These are phyloP conservation scores for Plectosphaerella sp. DNA, from an alignment of 2,329 filamentous ascomycete genomes.

Conservation along the genomic window DNA sequence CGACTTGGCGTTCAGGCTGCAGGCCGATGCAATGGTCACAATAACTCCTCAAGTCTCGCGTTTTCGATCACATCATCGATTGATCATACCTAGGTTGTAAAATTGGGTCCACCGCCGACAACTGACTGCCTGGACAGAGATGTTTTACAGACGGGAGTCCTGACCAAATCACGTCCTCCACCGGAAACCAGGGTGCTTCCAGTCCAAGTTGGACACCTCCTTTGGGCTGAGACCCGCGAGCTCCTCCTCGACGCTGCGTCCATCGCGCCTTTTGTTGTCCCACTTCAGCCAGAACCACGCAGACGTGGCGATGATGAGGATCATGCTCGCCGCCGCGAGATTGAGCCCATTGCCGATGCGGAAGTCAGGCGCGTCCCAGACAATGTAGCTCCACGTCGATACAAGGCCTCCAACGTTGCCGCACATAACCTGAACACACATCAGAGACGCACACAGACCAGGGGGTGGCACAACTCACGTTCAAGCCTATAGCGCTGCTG, in stretches of 20 bases:
- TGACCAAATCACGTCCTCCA: slow-evolving; percentile 36
- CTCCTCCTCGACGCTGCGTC: slow-evolving; percentile 50
- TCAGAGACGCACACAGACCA: neutral
- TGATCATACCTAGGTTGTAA: no score
- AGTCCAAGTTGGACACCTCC: slow-evolving; percentile 59
- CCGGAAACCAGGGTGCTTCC: slow-evolving; percentile 63
- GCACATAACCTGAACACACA: slow-evolving; percentile 52
- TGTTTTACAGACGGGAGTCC: no score
- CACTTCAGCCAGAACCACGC: slow-evolving; percentile 55
- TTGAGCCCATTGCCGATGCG: slow-evolving; percentile 69
- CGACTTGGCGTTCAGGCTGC: no score
- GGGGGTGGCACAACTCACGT: slow-evolving; percentile 18
- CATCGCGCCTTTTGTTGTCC: slow-evolving; percentile 55
- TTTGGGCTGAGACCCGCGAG: slow-evolving; percentile 49
- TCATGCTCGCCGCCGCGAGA: slow-evolving; percentile 49
- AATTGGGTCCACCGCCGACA: no score
- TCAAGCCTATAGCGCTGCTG: slow-evolving; percentile 60
- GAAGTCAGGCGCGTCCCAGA: slow-evolving; percentile 60
- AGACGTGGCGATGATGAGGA: slow-evolving; percentile 42
- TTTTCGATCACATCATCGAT: no score
- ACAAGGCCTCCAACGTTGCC: slow-evolving; percentile 69
- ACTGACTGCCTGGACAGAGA: no score
- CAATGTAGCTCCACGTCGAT: slow-evolving; percentile 61
- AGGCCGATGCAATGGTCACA: no score
- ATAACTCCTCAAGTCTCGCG: no score